These are phyloP conservation scores for Fusarium nurragi DNA, from an alignment of 2,329 filamentous ascomycete genomes.

Conservation along the genomic window DNA sequence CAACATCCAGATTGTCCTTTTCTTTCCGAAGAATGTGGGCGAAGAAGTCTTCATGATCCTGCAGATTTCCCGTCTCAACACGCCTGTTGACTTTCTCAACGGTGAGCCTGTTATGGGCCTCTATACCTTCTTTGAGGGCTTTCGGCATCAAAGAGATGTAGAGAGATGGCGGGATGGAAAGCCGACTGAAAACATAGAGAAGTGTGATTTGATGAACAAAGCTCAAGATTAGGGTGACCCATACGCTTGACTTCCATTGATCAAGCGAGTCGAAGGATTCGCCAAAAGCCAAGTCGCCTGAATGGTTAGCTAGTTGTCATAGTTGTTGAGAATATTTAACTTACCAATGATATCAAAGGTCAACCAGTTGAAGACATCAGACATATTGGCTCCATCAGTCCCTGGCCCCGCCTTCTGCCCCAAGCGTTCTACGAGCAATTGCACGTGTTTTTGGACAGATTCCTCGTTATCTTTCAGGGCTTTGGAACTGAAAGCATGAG, in stretches of 20 bases:
- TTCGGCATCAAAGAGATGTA: not conserved
- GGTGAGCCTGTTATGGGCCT: not conserved
- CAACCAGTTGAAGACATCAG: conserved; percentile 16
- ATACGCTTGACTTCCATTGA: conserved; percentile 4
- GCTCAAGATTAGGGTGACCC: conserved; percentile 5
- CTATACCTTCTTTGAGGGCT: not conserved
- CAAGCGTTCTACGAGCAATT: conserved; percentile 4
- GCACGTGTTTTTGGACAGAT: not conserved
- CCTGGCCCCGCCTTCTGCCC: not conserved
- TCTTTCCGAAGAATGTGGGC: conserved; percentile 8
- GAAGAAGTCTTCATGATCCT: conserved; percentile 22
- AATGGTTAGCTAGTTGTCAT: accelerated
- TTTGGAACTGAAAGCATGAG: conserved; percentile 20
- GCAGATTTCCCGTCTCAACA: not conserved
- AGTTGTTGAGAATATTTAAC: accelerated
- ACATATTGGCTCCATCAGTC: not conserved
- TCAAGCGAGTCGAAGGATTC: conserved; percentile 25
- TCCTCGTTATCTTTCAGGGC: conserved; percentile 15
- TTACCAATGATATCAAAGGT: conserved; percentile 31
- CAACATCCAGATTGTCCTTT: not conserved
- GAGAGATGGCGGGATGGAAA: conserved; percentile 4
- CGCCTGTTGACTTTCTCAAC: conserved; percentile 7
- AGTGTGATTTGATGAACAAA: not conserved
- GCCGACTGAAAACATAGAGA: conserved; percentile 1
- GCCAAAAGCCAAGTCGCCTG: conserved; percentile 23